Base-by-base conservation (phyloP, 2,329 filamentous ascomycete genomes). In the Alternaria viburni region DNA sequence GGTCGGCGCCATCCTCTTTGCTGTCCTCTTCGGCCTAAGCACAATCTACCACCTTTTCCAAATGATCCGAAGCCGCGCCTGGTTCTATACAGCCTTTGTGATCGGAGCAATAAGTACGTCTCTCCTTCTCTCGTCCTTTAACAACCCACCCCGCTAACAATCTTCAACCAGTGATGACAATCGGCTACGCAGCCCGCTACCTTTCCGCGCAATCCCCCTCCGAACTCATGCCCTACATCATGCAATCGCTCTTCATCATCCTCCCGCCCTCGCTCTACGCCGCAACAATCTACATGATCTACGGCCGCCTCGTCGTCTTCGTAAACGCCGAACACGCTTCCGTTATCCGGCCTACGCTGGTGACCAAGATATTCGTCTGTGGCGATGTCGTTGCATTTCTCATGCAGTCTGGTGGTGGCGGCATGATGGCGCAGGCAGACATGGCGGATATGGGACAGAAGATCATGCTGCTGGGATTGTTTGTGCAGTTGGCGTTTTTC, bases 291-390 rank as follows among this genome's bases (percentile, higher is more conserved):
- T 83, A 83, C 74, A 83, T 83, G 81, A 80, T 77, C 1, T 78
- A 80, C 17, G 75, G 80, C 12, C 77, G 81, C 32, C 68, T 83
- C 26, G 76, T 83, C 11, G 9, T 69, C 23, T 77, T 77, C 51
- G 72, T 83, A 6, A 75, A 82, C 26, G 83, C 79, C 3, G 71
- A 79, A 25, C 60, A 77, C 1, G 77, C 80, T 62, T 82, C 83
- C 0, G 57, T 84, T 15, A 80, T 86, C 55, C 66, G 70, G 4
- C 74, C 78, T 3, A 79, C 67, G 9, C 81, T 81, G 76, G 73
- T 88, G 4, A 87, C 86, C 6, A 84, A 81, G 49, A 78, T 84
- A n/a, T 88, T 88, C 62, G 85, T 89, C 5, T 57, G 71, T 8
- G 85, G 86, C 46, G 86, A 88, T 67, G 73, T 87, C 5, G 46